phyloP scores from a whole-genome alignment of 176 grass and related monocot species.

The Oryza longistaminata region DNA sequence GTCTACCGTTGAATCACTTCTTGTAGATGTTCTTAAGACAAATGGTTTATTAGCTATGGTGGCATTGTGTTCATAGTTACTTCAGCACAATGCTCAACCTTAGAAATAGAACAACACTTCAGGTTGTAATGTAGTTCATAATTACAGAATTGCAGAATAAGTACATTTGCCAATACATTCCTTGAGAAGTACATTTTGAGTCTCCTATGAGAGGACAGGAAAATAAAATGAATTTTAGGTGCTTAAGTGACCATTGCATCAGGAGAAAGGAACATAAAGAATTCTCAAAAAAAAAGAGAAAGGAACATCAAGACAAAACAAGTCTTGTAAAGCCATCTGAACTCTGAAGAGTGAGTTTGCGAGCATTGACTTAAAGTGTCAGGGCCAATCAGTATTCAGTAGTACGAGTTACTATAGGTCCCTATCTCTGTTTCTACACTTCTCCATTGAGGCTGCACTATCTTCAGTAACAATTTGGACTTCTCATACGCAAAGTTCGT shows the following conservation, averaged over 20 bases:
- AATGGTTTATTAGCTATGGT: neutral
- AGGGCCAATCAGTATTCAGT: neutral
- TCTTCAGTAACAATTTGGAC: neutral
- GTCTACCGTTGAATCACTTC: neutral
- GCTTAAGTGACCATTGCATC: neutral
- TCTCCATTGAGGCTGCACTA: neutral
- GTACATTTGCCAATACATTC: neutral
- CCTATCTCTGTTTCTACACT: neutral
- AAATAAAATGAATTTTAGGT: too few relatives aligned
- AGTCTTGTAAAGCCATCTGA: neutral
- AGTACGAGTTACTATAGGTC: neutral
- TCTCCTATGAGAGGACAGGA: too few relatives aligned
- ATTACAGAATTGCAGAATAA: too few relatives aligned
- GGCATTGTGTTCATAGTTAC: neutral
- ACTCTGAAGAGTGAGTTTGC: neutral
- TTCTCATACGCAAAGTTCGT: neutral
- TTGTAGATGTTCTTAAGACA: neutral
- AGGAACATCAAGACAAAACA: neutral
- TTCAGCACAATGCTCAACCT: neutral
- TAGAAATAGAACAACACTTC: neutral
- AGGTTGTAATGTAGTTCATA: neutral
- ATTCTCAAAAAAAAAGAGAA: neutral
- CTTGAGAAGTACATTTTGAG: conserved; percentile 6
- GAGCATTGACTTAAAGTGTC: conserved; percentile 5
- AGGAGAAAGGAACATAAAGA: conserved; percentile 21